Evolutionary conservation across 495 filamentous ascomycete species (phyloP).

Genomic region (Xylaria cubensis): DNA sequence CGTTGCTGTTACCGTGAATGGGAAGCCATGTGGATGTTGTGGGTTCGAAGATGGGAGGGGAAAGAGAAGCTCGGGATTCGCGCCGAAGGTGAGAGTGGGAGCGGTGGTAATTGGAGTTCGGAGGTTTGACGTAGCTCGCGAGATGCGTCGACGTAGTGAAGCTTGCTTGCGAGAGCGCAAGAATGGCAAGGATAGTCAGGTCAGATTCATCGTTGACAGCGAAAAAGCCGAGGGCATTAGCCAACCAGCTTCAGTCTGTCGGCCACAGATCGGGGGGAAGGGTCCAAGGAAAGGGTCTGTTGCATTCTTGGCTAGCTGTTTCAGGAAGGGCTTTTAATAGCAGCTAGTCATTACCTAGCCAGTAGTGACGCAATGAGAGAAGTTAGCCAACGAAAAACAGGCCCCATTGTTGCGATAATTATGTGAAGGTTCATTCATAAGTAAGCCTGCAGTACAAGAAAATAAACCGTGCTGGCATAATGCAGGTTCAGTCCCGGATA

Average conservation of each 20-base stretch:
- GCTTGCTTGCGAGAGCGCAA: slow-evolving; percentile 4
- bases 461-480: too few relatives aligned
- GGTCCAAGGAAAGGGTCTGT: neutral
- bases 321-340: neutral
- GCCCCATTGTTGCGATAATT: too few relatives aligned
- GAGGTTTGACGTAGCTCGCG: slow-evolving; percentile 17
- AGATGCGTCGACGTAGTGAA: slow-evolving; percentile 4
- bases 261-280: neutral
- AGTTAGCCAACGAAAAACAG: neutral
- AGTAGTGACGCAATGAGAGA: slow-evolving; percentile 11
- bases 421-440: neutral
- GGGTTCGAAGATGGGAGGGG: neutral
- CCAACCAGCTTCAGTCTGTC: neutral
- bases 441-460: neutral
- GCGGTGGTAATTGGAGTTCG: slow-evolving; percentile 8
- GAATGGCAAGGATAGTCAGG: slow-evolving; percentile 13
- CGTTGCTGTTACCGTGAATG: slow-evolving; percentile 35
- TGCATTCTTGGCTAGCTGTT: neutral
- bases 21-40: slow-evolving; percentile 29
- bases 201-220: slow-evolving; percentile 6
- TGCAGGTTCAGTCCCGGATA: too few relatives aligned
- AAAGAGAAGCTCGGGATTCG: neutral
- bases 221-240: neutral
- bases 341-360: too few relatives aligned
- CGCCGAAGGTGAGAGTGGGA: neutral